Evolutionary conservation across 805 yeast species (phyloP), one percentile per base, ranked within the genome.

Genomic region (Kluyveromyces wickerhamii): DNA sequence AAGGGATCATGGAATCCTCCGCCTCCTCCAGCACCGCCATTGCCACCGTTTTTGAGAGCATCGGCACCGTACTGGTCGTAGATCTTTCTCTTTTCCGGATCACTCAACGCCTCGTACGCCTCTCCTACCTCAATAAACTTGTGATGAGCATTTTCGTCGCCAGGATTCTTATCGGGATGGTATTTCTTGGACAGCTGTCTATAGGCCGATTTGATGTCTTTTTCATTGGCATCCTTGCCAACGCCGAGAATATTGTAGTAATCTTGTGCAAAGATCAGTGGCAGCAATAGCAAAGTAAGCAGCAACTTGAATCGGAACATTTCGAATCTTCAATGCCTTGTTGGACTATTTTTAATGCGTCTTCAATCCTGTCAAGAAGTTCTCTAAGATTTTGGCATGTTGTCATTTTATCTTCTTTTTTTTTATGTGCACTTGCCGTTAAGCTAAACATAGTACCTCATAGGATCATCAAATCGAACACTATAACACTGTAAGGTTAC

Each of bases 101-200:
- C 85, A 44, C 75, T 71, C 41, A 87, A 67, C 9, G 86, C 82
- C 36, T 87, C 96, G 57, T 89, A 89, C 0, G 97, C 97, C 51
- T 82, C 94, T 11, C 95, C 95, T 19, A 92, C 72, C 59, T 87
- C 94, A 33, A 92, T 79, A 56, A 88, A 92, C 60, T 74, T 79
- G 32, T 81, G 79, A 44, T 84, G 87, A 1, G 96, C 95, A 19
- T 72, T 80, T 7, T 84, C 86, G 47, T 79, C 74, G 5, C 79
- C 81, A 4, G 81, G 79, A 54, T 89, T 92, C 63, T 89, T 89
- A 60, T 89, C 98, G 2, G 98, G 98, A 53, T 89, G 98, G 59
- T 73, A 86, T 52, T 83, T 83, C 56, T 85, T 80, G 45, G 88
- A 78, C 43, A 89, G 62, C 37, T 74, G 71, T 45, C 95, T 66